Evolutionary conservation across 148 eudicot genomes (phyloP), one percentile per base, ranked within the genome.

Genomic region (Rhododendron griersonianum): DNA sequence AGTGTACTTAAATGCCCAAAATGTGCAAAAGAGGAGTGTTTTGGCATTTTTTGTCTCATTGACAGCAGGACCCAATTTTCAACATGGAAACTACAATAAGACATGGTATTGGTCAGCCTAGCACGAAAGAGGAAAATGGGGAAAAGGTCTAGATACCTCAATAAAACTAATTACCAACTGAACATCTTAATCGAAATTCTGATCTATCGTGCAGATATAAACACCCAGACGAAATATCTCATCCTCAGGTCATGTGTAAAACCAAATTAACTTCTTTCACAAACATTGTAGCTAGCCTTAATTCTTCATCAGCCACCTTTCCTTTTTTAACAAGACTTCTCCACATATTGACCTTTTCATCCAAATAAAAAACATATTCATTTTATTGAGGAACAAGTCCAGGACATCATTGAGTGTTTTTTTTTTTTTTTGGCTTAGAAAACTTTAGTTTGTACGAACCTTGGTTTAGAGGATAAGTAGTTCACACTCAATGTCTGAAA

Each of bases 401-500:
- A 78, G 21, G 53, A 77, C 10, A 25, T 67, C 74, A 11, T n/a
- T 77, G 51, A 21, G 7, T 35, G 16, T 39, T 7, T 6, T 5
- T 16, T 19, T 13, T 13, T 11, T 69, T 11, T 25, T 7, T 71
- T 44, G 80, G 81, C 81, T 78, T 44, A 78, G 53, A 25, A 78
- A 78, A 78, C 50, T 45, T 77, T 44, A 78, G 51, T 78, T 78
- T 44, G 80, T 39, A 41, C 11, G 13, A 41, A 37, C 50, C 28
- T 41, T 77, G 51, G 45, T 18, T 75, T 33, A 35, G 23, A 74
- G 45, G n/a, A 77, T 44, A 39, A 41, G 23, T 41, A 78, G 28
- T 19, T 78, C 30, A 39, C 80, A 77, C 47, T 78, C 51, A 78
- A 78, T 78, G 30, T 44, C 30, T 44, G 81, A 78, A 78, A 78